A percentile compares a stretch with the other conserved stretches of the same genome.
Evolutionary conservation across 2,329 filamentous ascomycete genomes (phyloP).

Genomic region (Cladosporium sp.): DNA sequence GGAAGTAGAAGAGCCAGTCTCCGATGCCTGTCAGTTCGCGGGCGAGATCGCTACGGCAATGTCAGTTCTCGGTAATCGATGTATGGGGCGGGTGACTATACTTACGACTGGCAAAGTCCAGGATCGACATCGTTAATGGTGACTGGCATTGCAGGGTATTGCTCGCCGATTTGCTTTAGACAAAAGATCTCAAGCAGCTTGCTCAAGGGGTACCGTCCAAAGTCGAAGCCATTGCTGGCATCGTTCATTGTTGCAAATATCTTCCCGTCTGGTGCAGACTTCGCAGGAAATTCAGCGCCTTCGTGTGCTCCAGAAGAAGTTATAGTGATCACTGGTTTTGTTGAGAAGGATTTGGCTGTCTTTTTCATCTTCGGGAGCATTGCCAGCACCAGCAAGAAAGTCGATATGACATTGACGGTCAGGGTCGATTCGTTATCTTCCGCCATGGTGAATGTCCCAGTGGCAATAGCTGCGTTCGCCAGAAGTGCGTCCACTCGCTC

Average conservation of each 20-base stretch:
- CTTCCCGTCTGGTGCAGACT: conserved; percentile 22
- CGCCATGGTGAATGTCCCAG: conserved; percentile 23
- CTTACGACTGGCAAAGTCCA: conserved; percentile 41
- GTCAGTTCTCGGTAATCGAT: background rate
- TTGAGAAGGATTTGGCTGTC: conserved; percentile 29
- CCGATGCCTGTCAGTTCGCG: background rate
- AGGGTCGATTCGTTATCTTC: conserved; percentile 45
- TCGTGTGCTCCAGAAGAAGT: conserved; percentile 38
- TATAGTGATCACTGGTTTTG: conserved; percentile 29
- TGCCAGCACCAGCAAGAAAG: conserved; percentile 43
- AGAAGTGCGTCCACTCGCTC: conserved; percentile 35
- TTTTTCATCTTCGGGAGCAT: conserved; percentile 46
- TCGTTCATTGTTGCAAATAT: conserved; percentile 34
- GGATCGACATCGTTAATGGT: conserved; percentile 49
- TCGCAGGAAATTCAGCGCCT: conserved; percentile 30
- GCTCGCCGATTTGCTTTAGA: conserved; percentile 36
- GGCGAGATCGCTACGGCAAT: background rate
- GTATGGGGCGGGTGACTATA: background rate
- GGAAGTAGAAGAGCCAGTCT: conserved; percentile 12
- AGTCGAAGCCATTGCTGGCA: conserved; percentile 26
- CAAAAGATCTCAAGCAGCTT: conserved; percentile 43
- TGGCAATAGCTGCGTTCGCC: conserved; percentile 38
- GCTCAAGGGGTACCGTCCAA: conserved; percentile 37
- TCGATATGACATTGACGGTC: conserved; percentile 49
- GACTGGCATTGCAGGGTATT: conserved; percentile 28